Evolutionary conservation across 169 alveolate genomes (phyloP).

Genomic region (Cryptosporidium parvum): DNA sequence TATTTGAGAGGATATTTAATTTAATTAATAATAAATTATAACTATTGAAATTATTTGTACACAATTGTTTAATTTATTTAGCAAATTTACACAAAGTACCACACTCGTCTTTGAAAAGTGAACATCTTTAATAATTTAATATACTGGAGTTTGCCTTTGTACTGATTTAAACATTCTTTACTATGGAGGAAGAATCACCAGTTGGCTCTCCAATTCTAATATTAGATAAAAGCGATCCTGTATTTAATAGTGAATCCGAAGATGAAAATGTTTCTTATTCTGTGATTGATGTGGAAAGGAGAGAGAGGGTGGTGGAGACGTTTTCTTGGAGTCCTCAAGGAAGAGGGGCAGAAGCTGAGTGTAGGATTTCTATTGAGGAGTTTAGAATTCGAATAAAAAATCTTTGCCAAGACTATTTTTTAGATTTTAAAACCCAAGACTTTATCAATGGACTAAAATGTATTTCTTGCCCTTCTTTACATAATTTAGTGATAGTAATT

Average conservation of each 20-base stretch:
- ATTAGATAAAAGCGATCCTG: slow-evolving; percentile 71
- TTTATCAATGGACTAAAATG: slow-evolving; percentile 58
- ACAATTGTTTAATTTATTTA: not conserved
- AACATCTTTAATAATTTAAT: not conserved
- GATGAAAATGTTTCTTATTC: slow-evolving; percentile 74
- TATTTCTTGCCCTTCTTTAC: slow-evolving; percentile 59
- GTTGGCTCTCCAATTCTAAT: slow-evolving; percentile 25
- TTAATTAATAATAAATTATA: not conserved
- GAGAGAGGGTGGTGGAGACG: slow-evolving; percentile 72
- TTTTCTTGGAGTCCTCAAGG: slow-evolving; percentile 77
- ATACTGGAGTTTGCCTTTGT: not conserved
- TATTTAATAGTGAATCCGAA: slow-evolving; percentile 73
- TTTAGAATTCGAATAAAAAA: slow-evolving; percentile 56
- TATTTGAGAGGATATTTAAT: slow-evolving; percentile 13
- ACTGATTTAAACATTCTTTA: slow-evolving; percentile 1
- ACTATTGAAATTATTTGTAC: not conserved
- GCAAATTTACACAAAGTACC: not conserved
- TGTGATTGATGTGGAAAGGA: slow-evolving; percentile 65
- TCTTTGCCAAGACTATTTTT: slow-evolving; percentile 70
- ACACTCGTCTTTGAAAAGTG: not conserved
- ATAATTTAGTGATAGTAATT: slow-evolving; percentile 62
- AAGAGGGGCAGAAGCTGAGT: slow-evolving; percentile 51
- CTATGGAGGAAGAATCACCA: slow-evolving; percentile 56
- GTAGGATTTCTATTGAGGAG: slow-evolving; percentile 48
- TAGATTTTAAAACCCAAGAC: slow-evolving; percentile 61